Base-by-base conservation (phyloP, 176 grass and related monocot species). In the Pharus latifolius region DNA sequence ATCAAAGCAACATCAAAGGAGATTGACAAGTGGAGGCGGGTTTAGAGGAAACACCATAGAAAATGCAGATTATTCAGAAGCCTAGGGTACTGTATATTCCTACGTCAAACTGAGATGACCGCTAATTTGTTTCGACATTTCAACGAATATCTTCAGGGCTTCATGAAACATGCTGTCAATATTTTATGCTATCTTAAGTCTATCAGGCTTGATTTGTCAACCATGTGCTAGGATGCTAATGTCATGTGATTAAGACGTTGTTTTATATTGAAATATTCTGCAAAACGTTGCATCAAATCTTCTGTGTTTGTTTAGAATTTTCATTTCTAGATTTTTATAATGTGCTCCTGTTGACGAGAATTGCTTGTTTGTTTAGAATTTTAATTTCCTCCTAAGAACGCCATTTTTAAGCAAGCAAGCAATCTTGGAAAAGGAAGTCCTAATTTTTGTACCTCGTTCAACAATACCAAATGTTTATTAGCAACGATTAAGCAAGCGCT, bases 1-100 rank as follows among this genome's bases (percentile, higher is more conserved):
- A 65, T 98, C 43, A 88, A 94, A 65, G 89, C 90, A 9, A 90
- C 95, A 38, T 84, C 95, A 4, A 88, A 75, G 86, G 95, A 94
- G 79, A 57, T 99, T 2, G 90, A 94, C 12, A 93, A 94, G 60
- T 91, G 95, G 95, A 90, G 81, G 82, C 79, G 87, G 42, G 82
- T 75, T 61, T 85, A 85, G 78, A 5, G 6, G 14, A 25, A 46
- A 18, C 47, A 65, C n/a, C 34, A 14, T 46, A 33, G 17, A 53
- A 53, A 73, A 10, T 45, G 25, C 43, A 13, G n/a, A 60, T n/a
- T 45, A 37, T 32, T 49, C 40, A 34, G 32, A 49, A 67, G 40
- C 49, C 20, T 23, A 40, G 33, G 49, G 8, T 31, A 6, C 15
- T 26, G 53, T 59, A 59, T 59, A 16, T 45, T 30, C 42, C 33